Percentiles rank a stretch among this genome's conserved stretches.
These are phyloP conservation scores for Clonostachys chloroleuca DNA, from an alignment of 2,329 filamentous ascomycete genomes.

Conservation along the genomic window DNA sequence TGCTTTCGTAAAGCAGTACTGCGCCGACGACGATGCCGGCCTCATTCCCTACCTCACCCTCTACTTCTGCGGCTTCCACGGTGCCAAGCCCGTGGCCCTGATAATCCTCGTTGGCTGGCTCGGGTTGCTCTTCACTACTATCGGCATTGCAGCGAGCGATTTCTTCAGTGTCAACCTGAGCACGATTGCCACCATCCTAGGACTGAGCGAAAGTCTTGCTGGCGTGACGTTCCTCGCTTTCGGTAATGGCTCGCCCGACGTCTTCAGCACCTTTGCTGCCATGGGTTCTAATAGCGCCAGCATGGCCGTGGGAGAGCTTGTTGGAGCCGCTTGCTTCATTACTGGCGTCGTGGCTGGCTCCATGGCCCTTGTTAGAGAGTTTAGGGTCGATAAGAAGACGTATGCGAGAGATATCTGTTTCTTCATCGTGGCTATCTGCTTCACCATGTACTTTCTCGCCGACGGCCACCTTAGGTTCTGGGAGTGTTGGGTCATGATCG, in stretches of 20 bases:
- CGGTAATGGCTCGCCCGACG: conserved; percentile 95
- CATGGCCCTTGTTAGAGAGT: conserved; percentile 95
- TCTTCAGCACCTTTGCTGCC: conserved; percentile 97
- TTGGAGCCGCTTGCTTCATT: conserved; percentile 94
- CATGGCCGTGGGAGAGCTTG: conserved; percentile 89
- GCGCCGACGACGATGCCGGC: conserved; percentile 83
- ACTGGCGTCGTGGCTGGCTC: conserved; percentile 93
- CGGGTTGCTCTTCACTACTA: conserved; percentile 87
- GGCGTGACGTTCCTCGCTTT: conserved; percentile 96
- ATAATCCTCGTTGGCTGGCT: conserved; percentile 76
- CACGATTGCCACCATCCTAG: conserved; percentile 83
- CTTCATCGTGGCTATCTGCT: conserved; percentile 81
- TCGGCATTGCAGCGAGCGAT: conserved; percentile 95
- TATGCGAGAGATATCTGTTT: conserved; percentile 91
- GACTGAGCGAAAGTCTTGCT: conserved; percentile 92
- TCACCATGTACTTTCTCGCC: conserved; percentile 81
- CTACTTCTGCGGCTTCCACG: conserved; percentile 78
- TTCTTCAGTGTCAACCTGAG: conserved; percentile 97
- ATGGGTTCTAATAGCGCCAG: conserved; percentile 98
- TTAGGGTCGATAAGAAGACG: conserved; percentile 82
- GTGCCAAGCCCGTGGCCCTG: conserved; percentile 74
- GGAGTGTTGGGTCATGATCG: conserved; percentile 90
- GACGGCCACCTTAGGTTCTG: conserved; percentile 81
- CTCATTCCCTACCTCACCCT: conserved; percentile 83
- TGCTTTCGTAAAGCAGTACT: conserved; percentile 77